A percentile compares a stretch with the other conserved stretches of the same genome.
These are phyloP conservation scores for Leccinum uliginosum DNA, from an alignment of 768 basidiomycete species.

Conservation along the genomic window DNA sequence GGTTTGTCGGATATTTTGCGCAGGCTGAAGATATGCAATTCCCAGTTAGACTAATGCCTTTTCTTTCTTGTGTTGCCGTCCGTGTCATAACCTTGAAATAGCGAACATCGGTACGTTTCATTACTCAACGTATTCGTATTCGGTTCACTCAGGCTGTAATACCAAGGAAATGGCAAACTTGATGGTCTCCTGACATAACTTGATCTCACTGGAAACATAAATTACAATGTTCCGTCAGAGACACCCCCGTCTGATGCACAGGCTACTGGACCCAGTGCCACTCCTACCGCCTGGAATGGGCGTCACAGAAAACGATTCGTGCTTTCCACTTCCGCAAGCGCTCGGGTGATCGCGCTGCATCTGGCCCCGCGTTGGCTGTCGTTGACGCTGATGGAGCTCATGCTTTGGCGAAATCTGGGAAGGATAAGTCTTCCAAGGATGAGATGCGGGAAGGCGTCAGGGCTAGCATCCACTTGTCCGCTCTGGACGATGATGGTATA, in stretches of 20 bases:
- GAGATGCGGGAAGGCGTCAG: slow-evolving; percentile 63
- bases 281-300: slow-evolving; percentile 14
- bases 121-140: no score
- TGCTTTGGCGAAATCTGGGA: slow-evolving; percentile 31
- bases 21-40: no score
- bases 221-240: slow-evolving; percentile 7
- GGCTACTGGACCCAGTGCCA: slow-evolving; percentile 9
- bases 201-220: no score
- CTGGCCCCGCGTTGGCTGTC: slow-evolving; percentile 75
- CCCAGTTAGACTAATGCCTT: no score
- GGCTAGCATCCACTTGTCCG: slow-evolving; percentile 74
- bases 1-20: no score
- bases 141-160: no score
- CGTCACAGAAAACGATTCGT: slow-evolving; percentile 56
- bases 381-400: slow-evolving; percentile 60
- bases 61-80: no score
- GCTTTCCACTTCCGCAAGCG: slow-evolving; percentile 64
- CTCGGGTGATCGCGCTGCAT: slow-evolving; percentile 44
- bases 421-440: slow-evolving; percentile 42
- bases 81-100: no score
- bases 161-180: no score
- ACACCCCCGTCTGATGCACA: slow-evolving; percentile 10
- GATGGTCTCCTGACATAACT: no score
- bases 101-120: no score
- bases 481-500: slow-evolving; percentile 71